phyloP scores from a whole-genome alignment of 148 eudicot genomes.

The Rhododendron williamsianum region DNA sequence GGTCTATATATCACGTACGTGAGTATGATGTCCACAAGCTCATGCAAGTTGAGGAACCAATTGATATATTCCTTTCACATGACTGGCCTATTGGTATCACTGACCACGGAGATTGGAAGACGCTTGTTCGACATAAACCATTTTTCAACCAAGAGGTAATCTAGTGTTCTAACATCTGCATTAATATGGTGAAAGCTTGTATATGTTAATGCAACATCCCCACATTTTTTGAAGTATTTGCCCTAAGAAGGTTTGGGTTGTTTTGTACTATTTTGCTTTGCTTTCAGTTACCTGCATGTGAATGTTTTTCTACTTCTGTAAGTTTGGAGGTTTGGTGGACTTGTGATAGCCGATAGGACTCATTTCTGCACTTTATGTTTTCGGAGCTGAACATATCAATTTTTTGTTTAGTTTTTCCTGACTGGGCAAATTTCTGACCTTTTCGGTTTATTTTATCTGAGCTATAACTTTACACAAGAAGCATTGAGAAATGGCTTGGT shows the following conservation, averaged over 20 bases:
- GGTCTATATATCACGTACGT: conserved; percentile 93
- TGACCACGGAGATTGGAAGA: conserved; percentile 68
- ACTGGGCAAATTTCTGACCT: background rate
- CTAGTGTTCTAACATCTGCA: background rate
- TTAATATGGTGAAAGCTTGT: background rate
- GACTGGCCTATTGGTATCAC: conserved; percentile 96
- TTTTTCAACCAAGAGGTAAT: conserved; percentile 72
- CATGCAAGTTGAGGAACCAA: conserved; percentile 77
- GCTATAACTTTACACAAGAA: background rate
- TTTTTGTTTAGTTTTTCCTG: background rate
- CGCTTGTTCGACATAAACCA: conserved; percentile 61
- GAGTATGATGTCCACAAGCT: conserved; percentile 92
- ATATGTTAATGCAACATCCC: no score
- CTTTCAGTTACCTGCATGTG: no score
- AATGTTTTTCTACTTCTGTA: background rate
- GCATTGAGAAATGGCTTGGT: background rate
- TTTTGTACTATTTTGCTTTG: background rate
- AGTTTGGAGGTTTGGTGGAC: background rate
- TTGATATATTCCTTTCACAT: conserved; percentile 94
- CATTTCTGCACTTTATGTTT: background rate
- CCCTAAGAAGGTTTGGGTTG: background rate
- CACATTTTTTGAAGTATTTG: no score
- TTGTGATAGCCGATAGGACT: background rate
- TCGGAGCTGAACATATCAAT: background rate
- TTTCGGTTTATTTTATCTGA: background rate